Evolutionary conservation across 345 rosid species (phyloP).

Genomic region (Erodium maritimum): DNA sequence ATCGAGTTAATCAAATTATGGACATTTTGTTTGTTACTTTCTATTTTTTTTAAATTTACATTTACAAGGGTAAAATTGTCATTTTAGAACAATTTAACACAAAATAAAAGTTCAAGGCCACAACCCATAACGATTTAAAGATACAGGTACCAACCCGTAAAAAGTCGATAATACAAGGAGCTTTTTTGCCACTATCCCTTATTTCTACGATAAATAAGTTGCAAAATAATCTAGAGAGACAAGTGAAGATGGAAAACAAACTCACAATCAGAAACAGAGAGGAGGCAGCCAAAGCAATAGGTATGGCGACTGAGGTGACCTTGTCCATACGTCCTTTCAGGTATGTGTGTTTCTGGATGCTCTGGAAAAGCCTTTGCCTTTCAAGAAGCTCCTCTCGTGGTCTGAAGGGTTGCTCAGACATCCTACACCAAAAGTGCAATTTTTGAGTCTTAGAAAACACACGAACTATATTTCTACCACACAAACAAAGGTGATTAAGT

Average conservation of each 20-base stretch:
- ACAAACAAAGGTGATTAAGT: neutral
- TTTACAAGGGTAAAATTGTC: too few species aligned
- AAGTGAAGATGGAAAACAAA: neutral
- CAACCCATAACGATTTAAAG: too few species aligned
- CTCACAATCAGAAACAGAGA: conserved; percentile 22
- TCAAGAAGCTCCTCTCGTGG: conserved; percentile 24
- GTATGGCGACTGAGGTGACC: conserved; percentile 28
- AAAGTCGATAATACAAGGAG: too few species aligned
- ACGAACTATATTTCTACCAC: neutral
- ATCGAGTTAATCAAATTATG: too few species aligned
- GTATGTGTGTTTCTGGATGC: conserved; percentile 21
- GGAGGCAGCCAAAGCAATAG: conserved; percentile 13
- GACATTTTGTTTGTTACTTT: too few species aligned
- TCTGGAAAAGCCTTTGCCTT: conserved; percentile 23
- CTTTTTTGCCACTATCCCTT: too few species aligned
- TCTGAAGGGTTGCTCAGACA: conserved; percentile 19
- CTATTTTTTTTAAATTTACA: too few species aligned
- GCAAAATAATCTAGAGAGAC: too few species aligned
- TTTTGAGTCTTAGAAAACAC: too few species aligned
- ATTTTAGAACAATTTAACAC: too few species aligned
- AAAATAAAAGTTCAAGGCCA: too few species aligned
- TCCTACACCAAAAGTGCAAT: conserved; percentile 10
- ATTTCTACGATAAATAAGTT: neutral
- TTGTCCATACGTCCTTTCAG: conserved; percentile 25
- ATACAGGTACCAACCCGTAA: too few species aligned